A percentile compares a stretch with the other conserved stretches of the same genome.
Evolutionary conservation across 441 rosid species (phyloP).

Genomic region (Erodium chrysanthum): DNA sequence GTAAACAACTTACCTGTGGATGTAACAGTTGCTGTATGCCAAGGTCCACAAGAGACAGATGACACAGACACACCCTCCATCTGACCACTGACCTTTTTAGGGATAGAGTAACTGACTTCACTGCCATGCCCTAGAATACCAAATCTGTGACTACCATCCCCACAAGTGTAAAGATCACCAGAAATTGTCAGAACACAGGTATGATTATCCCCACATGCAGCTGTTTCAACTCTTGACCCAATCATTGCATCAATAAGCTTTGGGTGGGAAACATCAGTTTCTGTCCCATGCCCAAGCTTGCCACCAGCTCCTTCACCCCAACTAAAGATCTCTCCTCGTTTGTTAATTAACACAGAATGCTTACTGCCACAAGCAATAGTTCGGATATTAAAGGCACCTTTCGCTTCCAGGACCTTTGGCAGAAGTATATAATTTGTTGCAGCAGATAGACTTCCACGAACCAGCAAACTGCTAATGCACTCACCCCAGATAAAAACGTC

Average conservation of each 20-base stretch:
- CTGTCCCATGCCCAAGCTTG: constrained; percentile 96
- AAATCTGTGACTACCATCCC: constrained; percentile 67
- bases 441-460: constrained; percentile 51
- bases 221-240: constrained; percentile 69
- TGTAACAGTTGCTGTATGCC: constrained; percentile 90
- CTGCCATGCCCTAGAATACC: constrained; percentile 95
- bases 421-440: constrained; percentile 58
- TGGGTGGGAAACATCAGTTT: constrained; percentile 71
- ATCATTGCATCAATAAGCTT: constrained; percentile 72
- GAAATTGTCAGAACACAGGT: constrained; percentile 92
- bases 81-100: constrained; percentile 76
- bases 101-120: constrained; percentile 85
- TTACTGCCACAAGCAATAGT: constrained; percentile 82
- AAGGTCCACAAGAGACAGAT: constrained; percentile 85
- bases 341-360: constrained; percentile 84
- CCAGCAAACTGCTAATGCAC: constrained; percentile 83
- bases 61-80: constrained; percentile 90
- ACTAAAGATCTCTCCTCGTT: constrained; percentile 82
- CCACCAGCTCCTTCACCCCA: constrained; percentile 98
- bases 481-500: constrained; percentile 98
- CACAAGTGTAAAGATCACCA: constrained; percentile 94
- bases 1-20: constrained; percentile 90
- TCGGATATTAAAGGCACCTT: constrained; percentile 80
- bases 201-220: constrained; percentile 88
- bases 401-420: constrained; percentile 89